Evolutionary conservation across 306 rosid genomes (phyloP).

Genomic region (Castanospermum australe): DNA sequence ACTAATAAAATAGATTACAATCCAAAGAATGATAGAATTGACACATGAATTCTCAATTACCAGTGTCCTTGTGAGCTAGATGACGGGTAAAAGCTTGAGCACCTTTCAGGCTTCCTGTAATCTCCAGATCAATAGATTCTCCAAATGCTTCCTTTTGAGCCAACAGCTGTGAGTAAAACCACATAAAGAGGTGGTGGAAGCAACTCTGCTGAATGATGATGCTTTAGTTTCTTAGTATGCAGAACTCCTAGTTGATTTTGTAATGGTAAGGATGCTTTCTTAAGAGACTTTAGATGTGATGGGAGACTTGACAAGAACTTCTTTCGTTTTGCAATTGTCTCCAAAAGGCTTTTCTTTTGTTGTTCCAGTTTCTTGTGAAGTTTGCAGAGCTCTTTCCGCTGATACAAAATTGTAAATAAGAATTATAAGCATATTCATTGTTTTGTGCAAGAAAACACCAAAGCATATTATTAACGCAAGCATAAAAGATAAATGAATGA

Average conservation of each 20-base stretch:
- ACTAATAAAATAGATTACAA: neutral
- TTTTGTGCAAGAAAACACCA: neutral
- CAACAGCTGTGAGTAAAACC: slow-evolving; percentile 64
- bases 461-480: neutral
- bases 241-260: slow-evolving; percentile 70
- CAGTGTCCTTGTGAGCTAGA: slow-evolving; percentile 61
- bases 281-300: slow-evolving; percentile 74
- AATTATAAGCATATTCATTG: neutral
- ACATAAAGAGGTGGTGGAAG: slow-evolving; percentile 81
- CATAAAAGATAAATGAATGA: neutral
- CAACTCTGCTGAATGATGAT: slow-evolving; percentile 74
- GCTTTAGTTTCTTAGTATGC: slow-evolving; percentile 73
- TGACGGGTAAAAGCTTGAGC: slow-evolving; percentile 68
- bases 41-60: slow-evolving; percentile 41
- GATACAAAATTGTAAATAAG: slow-evolving; percentile 18
- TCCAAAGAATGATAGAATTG: slow-evolving; percentile 2
- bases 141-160: slow-evolving; percentile 87
- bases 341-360: slow-evolving; percentile 61
- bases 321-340: slow-evolving; percentile 65
- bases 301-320: slow-evolving; percentile 82
- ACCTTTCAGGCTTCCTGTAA: slow-evolving; percentile 69
- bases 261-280: slow-evolving; percentile 76
- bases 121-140: slow-evolving; percentile 72
- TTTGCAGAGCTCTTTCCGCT: slow-evolving; percentile 87
- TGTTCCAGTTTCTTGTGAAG: slow-evolving; percentile 64